A percentile compares a stretch with the other conserved stretches of the same genome.
Conservation (phyloP, 202 grass and related monocot species). For the Sporobolus alterniflorus region DNA sequence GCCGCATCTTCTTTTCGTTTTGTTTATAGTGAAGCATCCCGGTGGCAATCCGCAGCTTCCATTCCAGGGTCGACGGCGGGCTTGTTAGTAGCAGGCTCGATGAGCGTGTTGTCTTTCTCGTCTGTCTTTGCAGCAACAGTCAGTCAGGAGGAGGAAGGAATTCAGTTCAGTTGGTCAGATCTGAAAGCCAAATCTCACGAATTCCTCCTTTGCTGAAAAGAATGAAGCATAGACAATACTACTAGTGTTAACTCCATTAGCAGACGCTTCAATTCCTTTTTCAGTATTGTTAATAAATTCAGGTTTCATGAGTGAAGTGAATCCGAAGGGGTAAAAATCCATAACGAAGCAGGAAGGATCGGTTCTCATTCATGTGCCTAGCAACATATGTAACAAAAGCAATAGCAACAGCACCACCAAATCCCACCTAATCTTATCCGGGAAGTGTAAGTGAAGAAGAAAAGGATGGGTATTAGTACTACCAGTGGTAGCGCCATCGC, state of each 20-base stretch:
- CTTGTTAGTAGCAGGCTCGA: neutral
- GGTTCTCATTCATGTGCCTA: neutral
- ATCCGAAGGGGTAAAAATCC: conserved; percentile 25
- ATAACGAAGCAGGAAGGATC: conserved; percentile 8
- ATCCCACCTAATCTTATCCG: conserved; percentile 27
- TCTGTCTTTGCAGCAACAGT: conserved; percentile 46
- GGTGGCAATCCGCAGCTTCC: too few species aligned
- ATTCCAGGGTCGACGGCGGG: neutral
- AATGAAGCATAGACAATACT: neutral
- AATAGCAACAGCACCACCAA: neutral
- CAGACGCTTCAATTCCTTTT: conserved; percentile 24
- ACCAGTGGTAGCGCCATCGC: neutral
- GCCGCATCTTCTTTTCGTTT: too few species aligned
- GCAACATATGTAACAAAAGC: too few species aligned
- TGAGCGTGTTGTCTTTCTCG: conserved; percentile 36
- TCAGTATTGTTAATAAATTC: conserved; percentile 1
- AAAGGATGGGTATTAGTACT: neutral
- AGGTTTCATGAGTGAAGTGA: neutral
- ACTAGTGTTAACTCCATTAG: neutral
- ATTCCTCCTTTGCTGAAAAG: neutral
- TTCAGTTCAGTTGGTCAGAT: conserved; percentile 34
- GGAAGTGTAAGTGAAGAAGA: neutral
- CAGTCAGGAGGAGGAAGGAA: neutral
- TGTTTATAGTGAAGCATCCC: too few species aligned
- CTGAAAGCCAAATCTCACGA: conserved; percentile 3